Evolutionary conservation across 305 asterid species (phyloP), one percentile per base, ranked within the genome.

Genomic region (Striga hermonthica): DNA sequence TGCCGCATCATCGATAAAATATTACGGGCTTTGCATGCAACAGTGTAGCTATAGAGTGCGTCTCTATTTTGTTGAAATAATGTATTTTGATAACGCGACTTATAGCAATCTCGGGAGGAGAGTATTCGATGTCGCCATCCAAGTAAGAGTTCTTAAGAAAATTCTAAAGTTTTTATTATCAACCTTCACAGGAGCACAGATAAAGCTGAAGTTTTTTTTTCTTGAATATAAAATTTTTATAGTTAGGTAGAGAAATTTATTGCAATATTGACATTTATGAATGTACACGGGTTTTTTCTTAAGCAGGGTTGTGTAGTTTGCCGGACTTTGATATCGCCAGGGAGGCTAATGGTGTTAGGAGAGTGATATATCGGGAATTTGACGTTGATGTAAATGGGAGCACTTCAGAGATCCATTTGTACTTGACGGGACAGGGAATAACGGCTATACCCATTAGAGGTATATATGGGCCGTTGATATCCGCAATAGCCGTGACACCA

Each of bases 381-480:
- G 38, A 68, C 15, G 80, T 74, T 57, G 0, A 5, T 7, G 96
- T 93, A 64, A 83, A 72, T 44, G 83, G 89, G 50, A 82, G 86
- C 75, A 90, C 96, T 22, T 75, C 90, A 60, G 96, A 90, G 74
- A 86, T 93, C 69, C 98, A 93, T 79, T 85, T 93, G 80, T 93
- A 83, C 81, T 93, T 97, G 98, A 80, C 80, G 1, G 98, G 98
- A 35, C 88, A 88, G 79, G 98, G 98, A 45, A 90, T 97, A n/a
- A 84, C 83, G 0, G 91, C 94, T 13, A 78, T 93, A 76, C 98
- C 98, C 31, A 71, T 67, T 9, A 79, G 90, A 79, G 95, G 97
- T 68, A 85, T 81, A 69, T 90, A 93, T 59, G 98, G 98, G 72
- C 98, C 98, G 11, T 78, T 93, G 73, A 80, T 93, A 78, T 93